These are phyloP conservation scores for Lentinula novae-zelandiae DNA, from an alignment of 1,284 basidiomycete species.

Conservation along the genomic window DNA sequence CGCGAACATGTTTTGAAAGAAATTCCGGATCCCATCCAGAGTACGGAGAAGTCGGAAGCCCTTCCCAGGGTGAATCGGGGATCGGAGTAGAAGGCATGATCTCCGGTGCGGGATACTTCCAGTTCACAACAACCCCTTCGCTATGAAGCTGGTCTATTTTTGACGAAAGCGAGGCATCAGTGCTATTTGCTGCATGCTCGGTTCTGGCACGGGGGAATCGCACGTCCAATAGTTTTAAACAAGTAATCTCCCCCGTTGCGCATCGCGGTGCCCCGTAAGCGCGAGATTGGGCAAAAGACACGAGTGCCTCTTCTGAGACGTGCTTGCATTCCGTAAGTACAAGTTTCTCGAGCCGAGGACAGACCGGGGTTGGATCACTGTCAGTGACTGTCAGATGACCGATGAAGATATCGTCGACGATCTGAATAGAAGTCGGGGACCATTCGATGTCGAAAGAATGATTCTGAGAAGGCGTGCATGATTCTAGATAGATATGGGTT, in stretches of 20 bases:
- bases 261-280: neutral
- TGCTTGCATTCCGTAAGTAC: neutral
- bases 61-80: constrained; percentile 3
- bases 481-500: neutral
- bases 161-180: neutral
- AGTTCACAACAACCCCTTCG: constrained; percentile 6
- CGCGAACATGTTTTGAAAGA: neutral
- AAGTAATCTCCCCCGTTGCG: neutral
- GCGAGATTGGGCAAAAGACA: constrained; percentile 4
- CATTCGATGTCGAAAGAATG: neutral
- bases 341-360: constrained; percentile 8
- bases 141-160: constrained; percentile 4
- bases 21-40: neutral
- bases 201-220: neutral
- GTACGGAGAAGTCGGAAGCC: neutral
- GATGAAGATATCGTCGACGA: constrained; percentile 5
- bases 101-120: constrained; percentile 1
- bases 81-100: neutral
- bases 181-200: neutral
- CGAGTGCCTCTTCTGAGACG: constrained; percentile 2
- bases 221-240: neutral
- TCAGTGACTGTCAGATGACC: neutral
- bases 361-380: constrained; percentile 6
- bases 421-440: neutral
- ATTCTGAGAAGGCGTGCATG: neutral